Conservation (phyloP, 2,329 filamentous ascomycete species). For the Magnaporthiopsis rhizophila region DNA sequence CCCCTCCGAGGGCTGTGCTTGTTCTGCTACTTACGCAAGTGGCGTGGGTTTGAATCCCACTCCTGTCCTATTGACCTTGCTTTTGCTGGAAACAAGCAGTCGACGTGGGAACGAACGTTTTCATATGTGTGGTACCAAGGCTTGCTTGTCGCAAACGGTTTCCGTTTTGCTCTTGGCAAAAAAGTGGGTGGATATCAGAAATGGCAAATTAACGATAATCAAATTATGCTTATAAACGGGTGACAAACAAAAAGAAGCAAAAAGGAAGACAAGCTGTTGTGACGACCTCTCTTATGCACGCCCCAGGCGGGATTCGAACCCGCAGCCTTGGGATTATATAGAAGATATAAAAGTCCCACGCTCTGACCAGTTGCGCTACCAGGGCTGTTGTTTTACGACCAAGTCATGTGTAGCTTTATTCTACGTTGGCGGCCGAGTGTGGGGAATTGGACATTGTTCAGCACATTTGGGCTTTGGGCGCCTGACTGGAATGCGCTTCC, state of each 20-base stretch:
- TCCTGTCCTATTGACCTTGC: neutral
- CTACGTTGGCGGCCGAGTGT: neutral
- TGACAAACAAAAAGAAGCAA: neutral
- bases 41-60: neutral
- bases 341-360: constrained; percentile 7
- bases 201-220: too few relatives aligned
- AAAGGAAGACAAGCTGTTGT: neutral
- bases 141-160: neutral
- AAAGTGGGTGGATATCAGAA: neutral
- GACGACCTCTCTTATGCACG: neutral
- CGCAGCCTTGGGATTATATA: constrained; percentile 8
- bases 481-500: neutral
- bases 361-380: constrained; percentile 9
- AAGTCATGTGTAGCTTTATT: neutral
- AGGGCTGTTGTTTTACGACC: constrained; percentile 2
- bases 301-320: constrained; percentile 10
- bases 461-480: neutral
- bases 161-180: too few relatives aligned
- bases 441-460: neutral
- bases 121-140: too few relatives aligned
- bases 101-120: too few relatives aligned
- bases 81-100: neutral
- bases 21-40: neutral
- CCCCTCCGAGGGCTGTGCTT: neutral
- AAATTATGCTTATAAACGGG: neutral